Percentiles rank a stretch among this genome's conserved stretches.
Evolutionary conservation across 129 eudicot species (phyloP).

Genomic region (Flaveria bidentis): DNA sequence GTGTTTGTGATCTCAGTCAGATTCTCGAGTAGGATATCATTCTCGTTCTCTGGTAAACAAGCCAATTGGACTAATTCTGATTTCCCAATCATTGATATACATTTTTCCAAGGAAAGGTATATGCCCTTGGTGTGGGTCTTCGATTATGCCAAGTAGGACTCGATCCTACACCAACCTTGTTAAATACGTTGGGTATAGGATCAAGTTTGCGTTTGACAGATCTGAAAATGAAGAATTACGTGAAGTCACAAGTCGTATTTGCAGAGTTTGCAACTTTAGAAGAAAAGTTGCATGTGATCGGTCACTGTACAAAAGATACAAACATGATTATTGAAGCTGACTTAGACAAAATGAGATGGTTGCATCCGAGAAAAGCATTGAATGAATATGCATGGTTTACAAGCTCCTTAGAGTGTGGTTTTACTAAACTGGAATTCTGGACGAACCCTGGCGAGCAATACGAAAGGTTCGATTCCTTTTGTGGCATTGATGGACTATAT

Average conservation of each 20-base stretch:
- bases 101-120: conserved; percentile 23
- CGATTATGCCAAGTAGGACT: background rate
- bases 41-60: background rate
- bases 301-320: background rate
- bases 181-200: too few species aligned
- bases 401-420: background rate
- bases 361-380: background rate
- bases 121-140: background rate
- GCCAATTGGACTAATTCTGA: background rate
- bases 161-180: background rate
- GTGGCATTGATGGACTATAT: background rate
- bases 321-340: background rate
- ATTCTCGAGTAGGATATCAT: background rate
- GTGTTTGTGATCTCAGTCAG: background rate
- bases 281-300: conserved; percentile 2
- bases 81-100: background rate
- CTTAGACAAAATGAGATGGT: conserved; percentile 22
- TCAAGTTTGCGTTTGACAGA: background rate
- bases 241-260: background rate
- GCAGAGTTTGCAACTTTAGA: conserved; percentile 21
- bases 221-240: background rate
- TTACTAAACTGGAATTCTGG: conserved; percentile 1
- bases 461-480: background rate
- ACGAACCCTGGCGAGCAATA: background rate
- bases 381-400: background rate